Conservation (phyloP, 2,329 filamentous ascomycete species). For the Apiospora sp. region DNA sequence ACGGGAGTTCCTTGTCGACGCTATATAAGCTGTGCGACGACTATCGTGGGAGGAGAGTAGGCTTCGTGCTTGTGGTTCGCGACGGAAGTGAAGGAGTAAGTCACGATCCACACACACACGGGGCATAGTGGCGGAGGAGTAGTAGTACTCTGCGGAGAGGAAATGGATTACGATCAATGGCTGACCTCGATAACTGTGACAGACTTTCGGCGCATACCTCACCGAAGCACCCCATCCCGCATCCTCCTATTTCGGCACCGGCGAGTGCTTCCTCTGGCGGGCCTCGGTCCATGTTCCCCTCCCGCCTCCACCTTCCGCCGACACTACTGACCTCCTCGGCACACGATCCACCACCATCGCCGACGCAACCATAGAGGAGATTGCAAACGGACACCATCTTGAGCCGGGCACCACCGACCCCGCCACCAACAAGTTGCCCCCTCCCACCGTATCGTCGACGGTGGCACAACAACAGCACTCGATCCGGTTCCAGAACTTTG, state of each 20-base stretch:
- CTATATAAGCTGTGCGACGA: constrained; percentile 81
- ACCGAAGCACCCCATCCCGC: constrained; percentile 85
- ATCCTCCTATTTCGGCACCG: constrained; percentile 91
- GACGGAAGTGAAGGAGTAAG: constrained; percentile 79
- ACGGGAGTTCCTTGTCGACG: constrained; percentile 87
- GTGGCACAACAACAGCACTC: constrained; percentile 60
- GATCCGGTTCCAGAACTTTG: constrained; percentile 96
- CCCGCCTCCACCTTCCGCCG: constrained; percentile 72
- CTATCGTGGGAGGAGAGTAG: constrained; percentile 74
- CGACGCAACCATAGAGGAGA: constrained; percentile 31
- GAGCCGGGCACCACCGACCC: constrained; percentile 29
- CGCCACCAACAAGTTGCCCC: constrained; percentile 35
- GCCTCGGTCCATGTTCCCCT: constrained; percentile 72
- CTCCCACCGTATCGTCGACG: constrained; percentile 34
- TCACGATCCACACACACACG: constrained; percentile 32
- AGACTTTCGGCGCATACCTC: constrained; percentile 92
- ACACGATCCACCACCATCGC: constrained; percentile 52
- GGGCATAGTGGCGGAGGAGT: background rate
- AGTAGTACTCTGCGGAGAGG: background rate
- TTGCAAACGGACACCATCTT: constrained; percentile 24
- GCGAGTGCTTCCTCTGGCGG: constrained; percentile 94
- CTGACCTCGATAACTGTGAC: constrained; percentile 26
- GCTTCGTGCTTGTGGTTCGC: constrained; percentile 87
- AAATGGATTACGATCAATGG: background rate
- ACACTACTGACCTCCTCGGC: constrained; percentile 54